phyloP scores from a whole-genome alignment of 495 filamentous ascomycete genomes.

The Aspergillus sclerotioniger region DNA sequence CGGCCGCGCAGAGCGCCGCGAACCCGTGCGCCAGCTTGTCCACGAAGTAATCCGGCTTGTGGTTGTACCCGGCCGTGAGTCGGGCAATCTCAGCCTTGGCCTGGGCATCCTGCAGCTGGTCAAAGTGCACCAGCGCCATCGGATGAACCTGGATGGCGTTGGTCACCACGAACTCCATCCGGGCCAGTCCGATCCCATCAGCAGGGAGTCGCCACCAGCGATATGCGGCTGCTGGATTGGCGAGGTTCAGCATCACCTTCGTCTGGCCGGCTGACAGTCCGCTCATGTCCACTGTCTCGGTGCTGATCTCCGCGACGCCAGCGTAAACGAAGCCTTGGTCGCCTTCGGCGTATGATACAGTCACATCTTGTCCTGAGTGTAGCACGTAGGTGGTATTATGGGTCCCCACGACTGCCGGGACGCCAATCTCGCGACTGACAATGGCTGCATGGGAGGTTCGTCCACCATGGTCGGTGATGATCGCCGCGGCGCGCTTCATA shows the following conservation, averaged over 20 bases:
- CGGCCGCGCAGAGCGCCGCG: conserved; percentile 32
- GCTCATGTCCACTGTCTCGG: conserved; percentile 25
- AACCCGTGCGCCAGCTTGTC: conserved; percentile 36
- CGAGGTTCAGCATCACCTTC: conserved; percentile 30
- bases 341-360: conserved; percentile 38
- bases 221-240: conserved; percentile 33
- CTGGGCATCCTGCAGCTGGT: conserved; percentile 22
- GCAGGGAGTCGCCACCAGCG: conserved; percentile 26
- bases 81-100: conserved; percentile 26
- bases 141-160: conserved; percentile 22
- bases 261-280: conserved; percentile 14
- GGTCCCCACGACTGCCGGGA: conserved; percentile 35
- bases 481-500: conserved; percentile 35
- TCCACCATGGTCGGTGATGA: conserved; percentile 40
- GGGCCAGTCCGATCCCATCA: conserved; percentile 20
- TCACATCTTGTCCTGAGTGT: conserved; percentile 35
- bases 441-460: conserved; percentile 41
- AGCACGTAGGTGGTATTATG: conserved; percentile 32
- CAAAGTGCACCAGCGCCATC: conserved; percentile 37
- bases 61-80: conserved; percentile 28
- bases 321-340: conserved; percentile 36
- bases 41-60: conserved; percentile 38
- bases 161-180: conserved; percentile 22
- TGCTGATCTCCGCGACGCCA: conserved; percentile 26
- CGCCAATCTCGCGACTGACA: conserved; percentile 37